Conservation (phyloP, 805 yeast species). For the Kregervanrija pseudodelftensis region DNA sequence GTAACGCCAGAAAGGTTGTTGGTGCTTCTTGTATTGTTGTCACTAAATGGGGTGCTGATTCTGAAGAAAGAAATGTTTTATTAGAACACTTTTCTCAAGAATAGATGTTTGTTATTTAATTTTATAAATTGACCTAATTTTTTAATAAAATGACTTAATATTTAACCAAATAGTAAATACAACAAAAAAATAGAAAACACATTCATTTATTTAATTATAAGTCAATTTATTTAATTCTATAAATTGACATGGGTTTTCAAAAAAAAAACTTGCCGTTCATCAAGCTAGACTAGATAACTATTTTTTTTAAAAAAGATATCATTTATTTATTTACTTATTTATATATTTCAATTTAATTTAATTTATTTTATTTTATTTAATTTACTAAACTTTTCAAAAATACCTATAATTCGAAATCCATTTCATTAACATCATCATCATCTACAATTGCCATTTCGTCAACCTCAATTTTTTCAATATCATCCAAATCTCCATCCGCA, state of each 20-base stretch:
- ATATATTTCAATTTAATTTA: neutral
- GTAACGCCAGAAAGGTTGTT: conserved; percentile 99
- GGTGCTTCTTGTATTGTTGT: conserved; percentile 99
- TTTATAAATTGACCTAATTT: conserved; percentile 2
- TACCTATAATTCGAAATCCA: conserved; percentile 30
- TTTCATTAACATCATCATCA: conserved; percentile 31
- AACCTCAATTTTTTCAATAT: neutral
- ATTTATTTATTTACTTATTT: neutral
- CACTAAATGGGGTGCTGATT: conserved; percentile 99
- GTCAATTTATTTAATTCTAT: no score
- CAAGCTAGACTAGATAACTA: no score
- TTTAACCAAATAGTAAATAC: neutral
- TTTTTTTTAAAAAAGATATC: neutral
- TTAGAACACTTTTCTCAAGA: conserved; percentile 93
- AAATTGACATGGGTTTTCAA: no score
- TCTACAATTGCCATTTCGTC: conserved; percentile 32
- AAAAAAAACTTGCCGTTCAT: no score
- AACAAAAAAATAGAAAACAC: neutral
- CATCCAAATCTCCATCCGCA: neutral
- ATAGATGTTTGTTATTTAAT: conserved; percentile 32
- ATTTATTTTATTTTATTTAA: neutral
- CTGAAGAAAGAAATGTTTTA: conserved; percentile 93
- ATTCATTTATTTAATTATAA: no score
- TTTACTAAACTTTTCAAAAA: neutral
- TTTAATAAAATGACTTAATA: neutral